These are phyloP conservation scores for Serendipita sp. DNA, from an alignment of 768 basidiomycete genomes.

Conservation along the genomic window DNA sequence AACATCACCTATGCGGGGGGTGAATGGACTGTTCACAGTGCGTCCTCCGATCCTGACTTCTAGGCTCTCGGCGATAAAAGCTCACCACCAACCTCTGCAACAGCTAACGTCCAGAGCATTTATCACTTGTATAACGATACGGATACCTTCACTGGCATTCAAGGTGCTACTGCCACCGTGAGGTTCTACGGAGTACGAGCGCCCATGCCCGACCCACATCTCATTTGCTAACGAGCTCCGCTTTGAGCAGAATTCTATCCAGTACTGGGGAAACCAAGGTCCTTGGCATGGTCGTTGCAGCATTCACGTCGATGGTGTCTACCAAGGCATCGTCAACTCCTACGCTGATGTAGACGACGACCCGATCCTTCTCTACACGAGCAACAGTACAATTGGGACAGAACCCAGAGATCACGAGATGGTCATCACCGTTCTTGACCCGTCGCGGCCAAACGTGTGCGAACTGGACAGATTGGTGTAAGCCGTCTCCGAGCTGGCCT, in stretches of 20 bases:
- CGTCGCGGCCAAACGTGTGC: constrained; percentile 8
- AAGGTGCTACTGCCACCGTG: constrained; percentile 1
- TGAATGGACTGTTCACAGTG: not conserved
- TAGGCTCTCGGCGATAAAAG: not conserved
- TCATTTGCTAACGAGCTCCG: not conserved
- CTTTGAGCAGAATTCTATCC: not conserved
- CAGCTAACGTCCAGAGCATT: constrained; percentile 4
- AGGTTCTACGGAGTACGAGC: constrained; percentile 6
- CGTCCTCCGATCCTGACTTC: not conserved
- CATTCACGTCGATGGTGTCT: not conserved
- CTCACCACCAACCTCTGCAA: not conserved
- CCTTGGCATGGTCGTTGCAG: constrained; percentile 8
- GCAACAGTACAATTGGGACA: not conserved
- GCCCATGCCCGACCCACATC: not conserved
- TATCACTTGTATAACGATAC: constrained; percentile 9
- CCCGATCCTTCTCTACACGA: not conserved
- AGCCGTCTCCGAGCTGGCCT: not conserved
- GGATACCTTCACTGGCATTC: constrained; percentile 6
- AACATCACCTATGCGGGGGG: not conserved
- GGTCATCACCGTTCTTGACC: not conserved
- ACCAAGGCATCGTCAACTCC: not conserved
- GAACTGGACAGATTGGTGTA: constrained; percentile 10
- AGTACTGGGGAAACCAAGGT: constrained; percentile 9
- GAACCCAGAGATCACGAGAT: not conserved
- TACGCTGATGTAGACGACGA: not conserved